These are phyloP conservation scores for Monilinia polystroma DNA, from an alignment of 2,329 filamentous ascomycete species.

Conservation along the genomic window DNA sequence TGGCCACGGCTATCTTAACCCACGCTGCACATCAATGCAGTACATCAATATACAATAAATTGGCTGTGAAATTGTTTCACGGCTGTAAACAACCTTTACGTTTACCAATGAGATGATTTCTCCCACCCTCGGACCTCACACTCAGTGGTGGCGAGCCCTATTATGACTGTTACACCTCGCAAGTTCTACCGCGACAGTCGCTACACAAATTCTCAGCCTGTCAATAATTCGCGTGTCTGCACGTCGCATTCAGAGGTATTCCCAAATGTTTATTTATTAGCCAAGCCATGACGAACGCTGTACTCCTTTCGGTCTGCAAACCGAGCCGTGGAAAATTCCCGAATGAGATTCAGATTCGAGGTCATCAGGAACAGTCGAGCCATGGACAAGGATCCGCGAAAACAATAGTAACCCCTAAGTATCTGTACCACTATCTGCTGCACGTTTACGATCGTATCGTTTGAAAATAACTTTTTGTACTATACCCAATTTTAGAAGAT, in stretches of 20 bases:
- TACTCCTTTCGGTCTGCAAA: slow-evolving; percentile 13
- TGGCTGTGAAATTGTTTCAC: neutral
- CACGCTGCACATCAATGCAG: slow-evolving; percentile 6
- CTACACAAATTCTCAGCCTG: neutral
- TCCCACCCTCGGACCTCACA: neutral
- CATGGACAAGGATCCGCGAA: slow-evolving; percentile 16
- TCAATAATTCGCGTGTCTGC: slow-evolving; percentile 19
- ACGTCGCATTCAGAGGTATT: slow-evolving; percentile 9
- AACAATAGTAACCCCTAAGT: slow-evolving; percentile 5
- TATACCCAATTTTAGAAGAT: slow-evolving; percentile 1
- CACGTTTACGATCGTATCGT: slow-evolving; percentile 9
- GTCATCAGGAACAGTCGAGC: slow-evolving; percentile 19
- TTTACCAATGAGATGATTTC: slow-evolving; percentile 3
- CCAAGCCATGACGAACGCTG: slow-evolving; percentile 8
- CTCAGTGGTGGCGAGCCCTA: neutral
- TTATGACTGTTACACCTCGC: neutral
- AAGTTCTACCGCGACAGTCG: slow-evolving; percentile 2
- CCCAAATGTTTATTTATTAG: neutral
- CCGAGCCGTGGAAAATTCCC: slow-evolving; percentile 20
- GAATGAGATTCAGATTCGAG: slow-evolving; percentile 10
- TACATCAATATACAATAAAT: slow-evolving; percentile 18
- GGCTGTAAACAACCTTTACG: slow-evolving; percentile 1
- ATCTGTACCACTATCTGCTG: neutral
- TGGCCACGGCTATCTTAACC: neutral
- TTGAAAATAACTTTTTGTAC: slow-evolving; percentile 11